Evolutionary conservation across 2,329 filamentous ascomycete species (phyloP), one percentile per base, ranked within the genome.

Genomic region (Trichoderma simmonsii): DNA sequence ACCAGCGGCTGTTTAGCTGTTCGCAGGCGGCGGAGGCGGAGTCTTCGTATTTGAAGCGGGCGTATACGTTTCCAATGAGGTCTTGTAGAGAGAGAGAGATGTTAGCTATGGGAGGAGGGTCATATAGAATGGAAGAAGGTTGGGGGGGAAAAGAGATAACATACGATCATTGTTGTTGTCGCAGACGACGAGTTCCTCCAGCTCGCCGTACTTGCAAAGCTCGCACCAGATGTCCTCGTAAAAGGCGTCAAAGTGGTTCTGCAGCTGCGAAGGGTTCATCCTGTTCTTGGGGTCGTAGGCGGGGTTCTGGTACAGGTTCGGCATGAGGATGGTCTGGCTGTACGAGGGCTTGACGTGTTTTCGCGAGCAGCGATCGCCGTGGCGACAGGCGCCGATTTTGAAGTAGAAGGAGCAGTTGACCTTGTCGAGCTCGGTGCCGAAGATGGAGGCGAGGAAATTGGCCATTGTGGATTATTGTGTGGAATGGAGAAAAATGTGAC

Each of bases 211-310:
- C 85, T 97, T 94, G 91, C 96, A 98, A 86, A 99, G 93, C 89
- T 99, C 96, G 85, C 95, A 98, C 95, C 96, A 99, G 76, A 99
- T 94, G 82, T 99, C 96, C 86, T 99, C 96, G 87, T 99, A 99
- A 83, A 99, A 99, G 79, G 96, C 96, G 84, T 99, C 96, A 81
- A 99, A 99, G 88, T 99, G 96, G 86, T 97, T 97, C 84, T 98
- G 95, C 81, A 98, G 92, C 87, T 99, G 96, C 77, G 90, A 92
- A 7, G 94, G 86, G 85, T 97, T 98, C 93, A 99, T 97, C 85
- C 95, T 96, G 87, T 91, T 96, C 86, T 97, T 97, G 62, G 93
- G 91, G 83, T 98, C 95, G 89, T 97, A 97, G 75, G 94, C 94
- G 12, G 96, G 96, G 87, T 99, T 99, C 84, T 98, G 96, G 88